These are phyloP conservation scores for Microsporum ferrugineum DNA, from an alignment of 2,329 filamentous ascomycete genomes.

Conservation along the genomic window DNA sequence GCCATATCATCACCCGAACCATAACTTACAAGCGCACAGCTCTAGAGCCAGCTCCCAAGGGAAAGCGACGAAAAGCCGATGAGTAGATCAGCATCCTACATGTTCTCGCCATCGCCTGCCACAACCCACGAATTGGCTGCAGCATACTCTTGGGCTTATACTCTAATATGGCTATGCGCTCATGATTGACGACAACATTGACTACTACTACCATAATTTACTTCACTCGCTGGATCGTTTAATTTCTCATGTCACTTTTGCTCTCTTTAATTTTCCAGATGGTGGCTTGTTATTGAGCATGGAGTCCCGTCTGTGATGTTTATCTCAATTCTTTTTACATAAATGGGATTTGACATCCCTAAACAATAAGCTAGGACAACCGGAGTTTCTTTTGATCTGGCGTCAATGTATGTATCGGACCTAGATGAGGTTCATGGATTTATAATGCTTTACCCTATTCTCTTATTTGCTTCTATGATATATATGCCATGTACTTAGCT, in stretches of 20 bases:
- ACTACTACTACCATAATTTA: neutral
- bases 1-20: constrained; percentile 87
- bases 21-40: constrained; percentile 60
- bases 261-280: neutral
- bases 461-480: neutral
- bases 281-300: constrained; percentile 1
- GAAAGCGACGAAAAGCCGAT: constrained; percentile 69
- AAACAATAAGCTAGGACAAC: neutral
- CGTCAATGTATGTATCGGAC: neutral
- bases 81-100: constrained; percentile 8
- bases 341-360: neutral
- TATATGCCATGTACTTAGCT: neutral
- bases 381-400: neutral
- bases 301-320: neutral
- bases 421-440: neutral
- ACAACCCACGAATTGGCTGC: neutral
- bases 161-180: neutral
- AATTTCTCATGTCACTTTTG: neutral
- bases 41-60: constrained; percentile 81
- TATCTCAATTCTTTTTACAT: neutral
- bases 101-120: neutral
- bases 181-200: neutral
- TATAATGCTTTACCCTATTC: neutral
- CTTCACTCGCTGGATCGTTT: neutral
- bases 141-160: neutral